Base-by-base conservation (phyloP, 495 filamentous ascomycete species). In the Aspergillus carlsbadensis region DNA sequence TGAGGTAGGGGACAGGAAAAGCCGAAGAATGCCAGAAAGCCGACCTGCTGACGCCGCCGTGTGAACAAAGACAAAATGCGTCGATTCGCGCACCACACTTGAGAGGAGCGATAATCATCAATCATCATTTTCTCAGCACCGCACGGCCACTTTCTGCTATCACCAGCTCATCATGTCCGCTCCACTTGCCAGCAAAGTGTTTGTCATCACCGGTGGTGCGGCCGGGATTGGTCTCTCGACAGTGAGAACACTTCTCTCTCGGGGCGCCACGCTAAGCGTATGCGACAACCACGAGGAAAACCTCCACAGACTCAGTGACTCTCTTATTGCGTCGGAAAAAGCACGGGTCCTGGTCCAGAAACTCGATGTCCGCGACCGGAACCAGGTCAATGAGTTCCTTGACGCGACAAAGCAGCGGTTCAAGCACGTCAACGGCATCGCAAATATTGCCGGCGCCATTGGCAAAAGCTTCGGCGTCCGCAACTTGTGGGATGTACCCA, bases 191-290 rank as follows among this genome's bases (percentile, higher is more conserved):
- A 52, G 46, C 36, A 46, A 59, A 39, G 40, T 50, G 4, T 52
- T 64, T 46, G 53, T 60, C 35, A 67, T 69, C 40, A 67, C 63
- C 18, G 66, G 66, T 31, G 61, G 64, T 37, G 59, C 61, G 21
- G 59, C 64, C 24, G 66, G 66, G 15, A 69, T 69, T 40, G 66
- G 66, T 20, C 61, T 60, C 24, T 54, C 61, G n/a, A 59, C 64
- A 10, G 66, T 62, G 18, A 52, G 58, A 35, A 44, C 37, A 18
- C 60, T 63, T 44, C 42, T 65, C 29, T 20, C 51, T 11, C 60
- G 60, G 29, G 64, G 64, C 45, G 58, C 62, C 20, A 58, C 57
- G 33, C 55, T 67, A 51, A 57, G 62, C 8, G 41, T 44, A 4
- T 29, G 26, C 26, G 26, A 29, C 26, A 29, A 29, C 26, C 26